Evolutionary conservation across 2,329 filamentous ascomycete species (phyloP), one percentile per base, ranked within the genome.

Genomic region (Hymenoscyphus infarciens): DNA sequence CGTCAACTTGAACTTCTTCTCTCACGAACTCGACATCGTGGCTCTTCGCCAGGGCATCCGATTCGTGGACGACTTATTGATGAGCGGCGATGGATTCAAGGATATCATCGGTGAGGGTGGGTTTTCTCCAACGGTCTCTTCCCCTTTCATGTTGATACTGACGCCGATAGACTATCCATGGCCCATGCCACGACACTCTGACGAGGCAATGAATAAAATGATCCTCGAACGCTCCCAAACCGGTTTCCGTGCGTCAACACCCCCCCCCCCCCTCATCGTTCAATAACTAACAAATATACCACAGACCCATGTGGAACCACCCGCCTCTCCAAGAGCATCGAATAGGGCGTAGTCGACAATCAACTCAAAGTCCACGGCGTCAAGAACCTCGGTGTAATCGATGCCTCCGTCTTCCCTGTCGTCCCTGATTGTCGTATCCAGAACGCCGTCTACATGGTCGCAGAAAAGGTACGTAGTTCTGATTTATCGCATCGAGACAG

Each of bases 201-300:
- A 87, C 59, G 79, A 81, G 62, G 80, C 75, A 1, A 87, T 87
- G 84, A 80, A 82, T 52, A 77, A 77, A 57, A 75, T 78, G 45
- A 80, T 87, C 13, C 72, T 87, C 7, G 84, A 87, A 61, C 77
- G 84, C n/a, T 82, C 74, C 33, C 83, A 87, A 74, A 87, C 84
- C 2, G 80, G 77, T 0, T 86, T 83, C 75, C 82, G 33, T 35
- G 27, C 63, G 42, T 49, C 27, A 22, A 11, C 27, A 13, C 25
- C 22, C 16, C 22, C 2, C 16, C 22, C 2, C 27, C 29, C 15
- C 27, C 25, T 5, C 22, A 4, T 52, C 13, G 13, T n/a, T 22
- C 38, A 76, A 73, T 13, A 10, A 35, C 33, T 35, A 35, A 35
- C 33, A 35, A 10, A 11, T 13, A 35, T 35, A 31, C 29, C 29